A percentile compares a stretch with the other conserved stretches of the same genome.
Evolutionary conservation across 2,329 filamentous ascomycete species (phyloP).

Genomic region (Alternaria ethzedia): DNA sequence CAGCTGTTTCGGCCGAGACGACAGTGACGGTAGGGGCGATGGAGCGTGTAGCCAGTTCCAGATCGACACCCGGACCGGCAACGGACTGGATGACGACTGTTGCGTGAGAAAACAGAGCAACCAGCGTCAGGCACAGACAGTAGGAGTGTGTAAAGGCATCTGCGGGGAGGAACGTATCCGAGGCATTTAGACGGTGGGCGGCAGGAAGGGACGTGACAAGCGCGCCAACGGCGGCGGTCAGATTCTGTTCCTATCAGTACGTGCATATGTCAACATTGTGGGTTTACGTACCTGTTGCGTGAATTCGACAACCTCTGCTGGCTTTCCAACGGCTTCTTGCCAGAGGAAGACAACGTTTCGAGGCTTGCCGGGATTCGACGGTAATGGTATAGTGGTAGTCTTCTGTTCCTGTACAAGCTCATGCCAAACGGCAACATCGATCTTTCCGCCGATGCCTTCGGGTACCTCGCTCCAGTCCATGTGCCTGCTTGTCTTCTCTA

Average conservation of each 20-base stretch:
- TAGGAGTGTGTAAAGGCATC: constrained; percentile 82
- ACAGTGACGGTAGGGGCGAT: constrained; percentile 84
- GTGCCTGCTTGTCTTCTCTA: constrained; percentile 86
- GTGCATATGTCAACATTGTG: rapidly evolving
- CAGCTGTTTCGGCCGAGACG: constrained; percentile 75
- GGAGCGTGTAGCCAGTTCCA: constrained; percentile 74
- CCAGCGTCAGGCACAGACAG: constrained; percentile 78
- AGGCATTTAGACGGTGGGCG: constrained; percentile 72
- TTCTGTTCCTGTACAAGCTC: constrained; percentile 75
- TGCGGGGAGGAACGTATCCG: constrained; percentile 84
- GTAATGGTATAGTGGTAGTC: constrained; percentile 66
- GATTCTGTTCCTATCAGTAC: constrained; percentile 61
- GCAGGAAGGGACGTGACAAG: constrained; percentile 78
- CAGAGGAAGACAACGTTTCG: constrained; percentile 69
- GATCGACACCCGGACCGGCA: constrained; percentile 73
- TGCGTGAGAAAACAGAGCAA: constrained; percentile 82
- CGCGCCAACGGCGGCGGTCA: constrained; percentile 85
- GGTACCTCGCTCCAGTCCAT: constrained; percentile 95
- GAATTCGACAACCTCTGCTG: constrained; percentile 77
- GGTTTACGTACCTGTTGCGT: constrained; percentile 64
- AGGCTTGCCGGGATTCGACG: constrained; percentile 62
- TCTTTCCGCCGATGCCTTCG: constrained; percentile 72
- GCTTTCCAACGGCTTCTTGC: constrained; percentile 58
- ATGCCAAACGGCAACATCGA: constrained; percentile 92
- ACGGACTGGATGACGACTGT: constrained; percentile 90